These are phyloP conservation scores for Ceratocystis huliohia DNA, from an alignment of 2,329 filamentous ascomycete species.

Conservation along the genomic window DNA sequence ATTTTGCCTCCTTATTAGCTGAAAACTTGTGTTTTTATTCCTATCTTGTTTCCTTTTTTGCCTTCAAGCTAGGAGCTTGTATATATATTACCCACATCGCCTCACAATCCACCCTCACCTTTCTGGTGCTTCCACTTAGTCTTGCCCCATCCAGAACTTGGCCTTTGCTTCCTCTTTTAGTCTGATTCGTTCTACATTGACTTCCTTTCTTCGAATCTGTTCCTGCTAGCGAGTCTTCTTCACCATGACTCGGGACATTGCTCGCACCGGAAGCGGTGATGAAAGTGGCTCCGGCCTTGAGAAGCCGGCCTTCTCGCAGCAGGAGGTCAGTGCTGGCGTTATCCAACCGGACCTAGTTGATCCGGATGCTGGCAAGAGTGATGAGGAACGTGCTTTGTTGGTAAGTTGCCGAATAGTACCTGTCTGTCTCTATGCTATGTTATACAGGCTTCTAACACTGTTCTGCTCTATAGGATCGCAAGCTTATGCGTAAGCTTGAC, in stretches of 20 bases:
- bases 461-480: conserved; percentile 39
- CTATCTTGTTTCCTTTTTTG: background rate
- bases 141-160: background rate
- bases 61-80: background rate
- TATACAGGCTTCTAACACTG: background rate
- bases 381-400: conserved; percentile 47
- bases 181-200: background rate
- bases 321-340: conserved; percentile 2
- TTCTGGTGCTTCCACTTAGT: background rate
- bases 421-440: background rate
- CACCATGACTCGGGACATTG: conserved; percentile 13
- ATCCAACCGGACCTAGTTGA: conserved; percentile 23
- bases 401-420: conserved; percentile 32
- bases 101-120: background rate
- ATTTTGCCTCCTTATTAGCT: background rate
- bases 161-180: background rate
- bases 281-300: conserved; percentile 17
- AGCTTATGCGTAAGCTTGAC: conserved; percentile 50
- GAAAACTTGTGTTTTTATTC: background rate
- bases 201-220: background rate
- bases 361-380: conserved; percentile 49
- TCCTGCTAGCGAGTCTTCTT: background rate
- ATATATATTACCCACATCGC: background rate
- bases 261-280: conserved; percentile 16
- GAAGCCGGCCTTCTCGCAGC: conserved; percentile 13